A percentile compares a stretch with the other conserved stretches of the same genome.
Evolutionary conservation across 2,329 filamentous ascomycete species (phyloP).

Genomic region (Trichophaea hybrida): DNA sequence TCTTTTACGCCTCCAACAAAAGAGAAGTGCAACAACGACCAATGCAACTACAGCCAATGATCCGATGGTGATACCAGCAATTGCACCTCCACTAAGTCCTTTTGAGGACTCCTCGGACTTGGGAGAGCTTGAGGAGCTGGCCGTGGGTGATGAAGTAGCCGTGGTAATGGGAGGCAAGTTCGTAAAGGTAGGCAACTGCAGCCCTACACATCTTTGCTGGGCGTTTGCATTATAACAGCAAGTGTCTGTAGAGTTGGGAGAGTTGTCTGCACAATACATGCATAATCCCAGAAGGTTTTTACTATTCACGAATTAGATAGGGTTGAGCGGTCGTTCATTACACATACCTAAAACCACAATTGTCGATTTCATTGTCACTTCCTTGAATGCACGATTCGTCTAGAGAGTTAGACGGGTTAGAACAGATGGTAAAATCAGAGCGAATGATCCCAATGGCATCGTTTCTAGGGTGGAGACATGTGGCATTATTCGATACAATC

Average conservation of each 20-base stretch:
- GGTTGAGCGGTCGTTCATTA: neutral
- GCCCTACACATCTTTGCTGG: conserved; percentile 55
- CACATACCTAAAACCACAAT: conserved; percentile 61
- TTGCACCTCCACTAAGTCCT: conserved; percentile 65
- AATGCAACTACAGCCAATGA: conserved; percentile 56
- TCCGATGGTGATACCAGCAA: conserved; percentile 82
- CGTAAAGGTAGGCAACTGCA: conserved; percentile 63
- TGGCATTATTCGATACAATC: conserved; percentile 55
- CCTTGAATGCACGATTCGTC: conserved; percentile 61
- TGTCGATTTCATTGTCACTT: conserved; percentile 62
- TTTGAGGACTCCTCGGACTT: conserved; percentile 33
- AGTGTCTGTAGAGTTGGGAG: conserved; percentile 82
- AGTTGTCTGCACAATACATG: conserved; percentile 68
- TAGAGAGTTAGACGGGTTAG: conserved; percentile 65
- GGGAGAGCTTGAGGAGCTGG: conserved; percentile 30
- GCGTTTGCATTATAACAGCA: conserved; percentile 77
- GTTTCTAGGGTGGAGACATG: conserved; percentile 53
- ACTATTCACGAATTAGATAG: conserved; percentile 18
- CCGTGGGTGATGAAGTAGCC: conserved; percentile 35
- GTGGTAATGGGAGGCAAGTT: conserved; percentile 47
- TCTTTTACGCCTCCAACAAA: conserved; percentile 47
- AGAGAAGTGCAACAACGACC: conserved; percentile 53
- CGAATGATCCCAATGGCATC: conserved; percentile 64
- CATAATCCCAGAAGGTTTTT: conserved; percentile 58
- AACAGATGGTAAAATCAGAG: conserved; percentile 83